Conservation (phyloP, 306 rosid genomes). For the Adenanthera pavonina region DNA sequence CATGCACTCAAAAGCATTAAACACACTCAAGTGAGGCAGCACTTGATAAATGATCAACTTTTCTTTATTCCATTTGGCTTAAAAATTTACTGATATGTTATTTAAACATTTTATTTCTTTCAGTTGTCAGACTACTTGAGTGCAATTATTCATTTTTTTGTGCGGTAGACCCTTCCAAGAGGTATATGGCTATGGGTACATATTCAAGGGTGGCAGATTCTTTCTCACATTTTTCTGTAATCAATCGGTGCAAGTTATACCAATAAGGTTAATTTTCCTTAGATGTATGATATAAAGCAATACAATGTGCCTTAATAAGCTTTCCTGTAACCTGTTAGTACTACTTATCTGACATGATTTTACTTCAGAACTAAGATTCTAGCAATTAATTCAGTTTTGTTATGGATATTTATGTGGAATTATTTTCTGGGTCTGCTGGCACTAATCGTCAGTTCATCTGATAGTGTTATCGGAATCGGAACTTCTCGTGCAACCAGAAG, state of each 20-base stretch:
- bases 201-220: constrained; percentile 42
- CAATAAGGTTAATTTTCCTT: constrained; percentile 34
- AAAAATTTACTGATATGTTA: constrained; percentile 32
- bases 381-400: constrained; percentile 23
- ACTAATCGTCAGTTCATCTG: not conserved
- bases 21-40: constrained; percentile 3
- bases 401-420: constrained; percentile 1
- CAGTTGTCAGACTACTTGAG: constrained; percentile 74
- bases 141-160: constrained; percentile 59
- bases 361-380: constrained; percentile 28
- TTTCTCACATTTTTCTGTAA: constrained; percentile 48
- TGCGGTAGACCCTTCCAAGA: constrained; percentile 47
- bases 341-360: constrained; percentile 38
- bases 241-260: constrained; percentile 31
- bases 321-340: constrained; percentile 28
- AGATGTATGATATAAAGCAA: constrained; percentile 28
- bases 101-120: constrained; percentile 35
- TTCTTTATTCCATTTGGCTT: constrained; percentile 35
- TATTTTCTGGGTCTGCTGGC: not conserved
- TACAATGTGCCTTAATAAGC: constrained; percentile 19
- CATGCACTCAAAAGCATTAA: constrained; percentile 19
- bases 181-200: constrained; percentile 27
- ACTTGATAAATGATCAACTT: constrained; percentile 25
- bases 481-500: too few relatives aligned
- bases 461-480: too few relatives aligned